A percentile compares a stretch with the other conserved stretches of the same genome.
phyloP scores from a whole-genome alignment of 176 grass and related monocot genomes.

The Calamus simplicifolius region DNA sequence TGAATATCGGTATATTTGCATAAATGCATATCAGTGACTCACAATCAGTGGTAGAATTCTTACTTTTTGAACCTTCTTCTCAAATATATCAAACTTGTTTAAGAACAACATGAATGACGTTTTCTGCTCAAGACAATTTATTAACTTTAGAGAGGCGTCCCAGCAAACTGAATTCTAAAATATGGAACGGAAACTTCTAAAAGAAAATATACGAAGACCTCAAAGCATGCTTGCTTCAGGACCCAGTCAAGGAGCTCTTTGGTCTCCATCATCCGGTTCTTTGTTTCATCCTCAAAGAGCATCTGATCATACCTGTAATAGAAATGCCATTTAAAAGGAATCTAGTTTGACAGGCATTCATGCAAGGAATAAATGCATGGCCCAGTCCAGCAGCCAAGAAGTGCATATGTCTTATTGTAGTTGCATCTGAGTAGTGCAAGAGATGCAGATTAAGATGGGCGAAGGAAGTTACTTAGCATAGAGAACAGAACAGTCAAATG shows the following conservation, averaged over 20 bases:
- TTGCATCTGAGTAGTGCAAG: too few species aligned
- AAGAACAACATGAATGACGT: slow-evolving; percentile 96
- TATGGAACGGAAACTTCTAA: background rate
- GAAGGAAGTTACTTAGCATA: too few species aligned
- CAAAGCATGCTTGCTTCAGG: slow-evolving; percentile 87
- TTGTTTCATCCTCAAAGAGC: slow-evolving; percentile 87
- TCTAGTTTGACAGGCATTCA: too few species aligned
- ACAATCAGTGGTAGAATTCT: background rate
- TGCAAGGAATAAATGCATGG: too few species aligned
- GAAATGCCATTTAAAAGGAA: background rate
- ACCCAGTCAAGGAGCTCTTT: slow-evolving; percentile 97
- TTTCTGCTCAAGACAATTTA: slow-evolving; percentile 48
- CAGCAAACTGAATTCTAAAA: too few species aligned
- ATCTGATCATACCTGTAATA: slow-evolving; percentile 74
- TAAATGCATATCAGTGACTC: background rate
- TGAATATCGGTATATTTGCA: slow-evolving; percentile 7
- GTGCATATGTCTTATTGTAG: too few species aligned
- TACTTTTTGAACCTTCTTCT: slow-evolving; percentile 93
- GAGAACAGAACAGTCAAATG: too few species aligned
- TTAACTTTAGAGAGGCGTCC: too few species aligned
- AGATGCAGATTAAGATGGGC: too few species aligned
- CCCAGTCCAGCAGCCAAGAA: too few species aligned
- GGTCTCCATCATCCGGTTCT: slow-evolving; percentile 96
- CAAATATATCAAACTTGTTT: slow-evolving; percentile 98
- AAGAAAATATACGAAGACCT: slow-evolving; percentile 35